Evolutionary conservation across 2,329 filamentous ascomycete genomes (phyloP).

Genomic region (Fusarium duplospermum): DNA sequence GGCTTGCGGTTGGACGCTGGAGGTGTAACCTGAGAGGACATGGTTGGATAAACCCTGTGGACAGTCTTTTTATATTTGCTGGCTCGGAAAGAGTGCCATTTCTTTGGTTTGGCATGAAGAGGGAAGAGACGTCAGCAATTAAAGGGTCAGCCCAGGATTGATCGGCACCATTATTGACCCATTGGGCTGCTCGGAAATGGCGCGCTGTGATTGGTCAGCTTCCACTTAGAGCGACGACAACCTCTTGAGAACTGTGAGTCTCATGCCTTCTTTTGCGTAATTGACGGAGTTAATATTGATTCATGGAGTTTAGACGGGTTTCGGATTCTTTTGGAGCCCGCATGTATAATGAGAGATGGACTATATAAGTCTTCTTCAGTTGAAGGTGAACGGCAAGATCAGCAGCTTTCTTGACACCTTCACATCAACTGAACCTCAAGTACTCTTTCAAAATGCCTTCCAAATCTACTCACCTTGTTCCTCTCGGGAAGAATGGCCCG

Average conservation of each 20-base stretch:
- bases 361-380: not conserved
- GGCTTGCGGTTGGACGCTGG: not conserved
- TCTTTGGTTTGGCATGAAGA: slow-evolving; percentile 23
- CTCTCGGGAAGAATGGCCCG: slow-evolving; percentile 62
- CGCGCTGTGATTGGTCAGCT: slow-evolving; percentile 28
- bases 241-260: not conserved
- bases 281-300: not conserved
- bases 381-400: not conserved
- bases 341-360: not conserved
- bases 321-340: not conserved
- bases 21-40: not conserved
- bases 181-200: slow-evolving; percentile 38
- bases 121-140: not conserved
- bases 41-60: not conserved
- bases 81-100: slow-evolving; percentile 32
- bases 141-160: not conserved
- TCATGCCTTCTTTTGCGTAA: not conserved
- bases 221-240: not conserved
- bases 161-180: not conserved
- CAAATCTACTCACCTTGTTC: not conserved
- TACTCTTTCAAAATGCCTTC: not conserved
- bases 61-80: slow-evolving; percentile 16
- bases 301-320: not conserved
- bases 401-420: not conserved
- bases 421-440: not conserved